phyloP scores from a whole-genome alignment of 2,329 filamentous ascomycete genomes.

The Pseudogymnoascus destructans region DNA sequence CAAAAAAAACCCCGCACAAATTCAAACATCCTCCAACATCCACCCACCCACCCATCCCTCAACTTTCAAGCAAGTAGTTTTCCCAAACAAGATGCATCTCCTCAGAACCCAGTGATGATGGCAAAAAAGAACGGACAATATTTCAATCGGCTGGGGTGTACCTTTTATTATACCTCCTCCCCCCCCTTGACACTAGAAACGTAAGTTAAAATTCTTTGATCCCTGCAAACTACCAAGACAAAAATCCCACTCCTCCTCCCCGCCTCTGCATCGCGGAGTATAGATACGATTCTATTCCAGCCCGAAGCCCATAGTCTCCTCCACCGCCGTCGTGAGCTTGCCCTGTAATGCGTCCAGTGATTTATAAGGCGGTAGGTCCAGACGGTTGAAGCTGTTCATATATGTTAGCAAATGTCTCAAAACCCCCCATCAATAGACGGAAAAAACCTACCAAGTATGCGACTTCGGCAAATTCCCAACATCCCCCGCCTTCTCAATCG shows the following conservation, averaged over 20 bases:
- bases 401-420: constrained; percentile 16
- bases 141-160: neutral
- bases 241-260: neutral
- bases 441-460: constrained; percentile 73
- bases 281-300: constrained; percentile 58
- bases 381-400: constrained; percentile 71
- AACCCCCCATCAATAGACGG: neutral
- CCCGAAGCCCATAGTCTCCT: constrained; percentile 97
- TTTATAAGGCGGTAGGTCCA: constrained; percentile 92
- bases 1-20: neutral
- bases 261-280: neutral
- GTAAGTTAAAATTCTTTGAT: neutral
- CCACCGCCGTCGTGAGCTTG: constrained; percentile 92
- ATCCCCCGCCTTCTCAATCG: constrained; percentile 95
- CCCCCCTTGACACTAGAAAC: neutral
- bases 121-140: neutral
- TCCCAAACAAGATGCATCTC: neutral
- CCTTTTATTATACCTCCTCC: neutral
- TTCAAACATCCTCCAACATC: constrained; percentile 3
- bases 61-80: neutral
- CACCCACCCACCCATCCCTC: neutral
- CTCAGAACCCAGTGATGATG: neutral
- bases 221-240: neutral
- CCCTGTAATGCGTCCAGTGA: constrained; percentile 68
- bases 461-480: constrained; percentile 84